A percentile compares a stretch with the other conserved stretches of the same genome.
These are phyloP conservation scores for Pyricularia sp. DNA, from an alignment of 2,329 filamentous ascomycete species.

Conservation along the genomic window DNA sequence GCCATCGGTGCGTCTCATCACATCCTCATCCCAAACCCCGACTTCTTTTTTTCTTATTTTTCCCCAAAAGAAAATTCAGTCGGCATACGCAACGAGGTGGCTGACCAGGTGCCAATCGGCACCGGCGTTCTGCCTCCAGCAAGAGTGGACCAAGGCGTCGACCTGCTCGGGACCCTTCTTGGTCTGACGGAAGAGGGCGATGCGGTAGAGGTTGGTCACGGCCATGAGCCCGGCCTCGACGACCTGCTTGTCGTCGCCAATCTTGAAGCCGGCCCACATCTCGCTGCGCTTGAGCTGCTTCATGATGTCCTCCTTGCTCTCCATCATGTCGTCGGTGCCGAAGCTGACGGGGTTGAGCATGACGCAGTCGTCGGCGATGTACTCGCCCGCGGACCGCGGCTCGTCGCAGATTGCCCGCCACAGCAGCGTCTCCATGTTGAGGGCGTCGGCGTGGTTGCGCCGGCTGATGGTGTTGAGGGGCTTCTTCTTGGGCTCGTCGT, in stretches of 20 bases:
- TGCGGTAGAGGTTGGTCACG: conserved; percentile 20
- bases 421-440: conserved; percentile 23
- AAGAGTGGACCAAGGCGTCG: conserved; percentile 15
- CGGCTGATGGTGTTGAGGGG: conserved; percentile 24
- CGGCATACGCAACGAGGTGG: conserved; percentile 4
- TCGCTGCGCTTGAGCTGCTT: conserved; percentile 16
- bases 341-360: conserved; percentile 22
- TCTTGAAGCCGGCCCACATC: conserved; percentile 17
- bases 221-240: conserved; percentile 26
- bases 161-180: conserved; percentile 15
- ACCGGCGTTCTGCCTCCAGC: conserved; percentile 21
- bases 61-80: not conserved
- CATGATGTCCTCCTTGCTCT: conserved; percentile 17
- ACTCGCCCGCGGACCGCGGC: conserved; percentile 20
- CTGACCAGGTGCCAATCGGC: conserved; percentile 17
- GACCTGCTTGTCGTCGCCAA: conserved; percentile 20
- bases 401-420: conserved; percentile 25
- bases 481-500: conserved; percentile 13
- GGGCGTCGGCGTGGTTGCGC: conserved; percentile 23
- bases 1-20: not conserved
- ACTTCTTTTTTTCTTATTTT: too few species aligned
- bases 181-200: conserved; percentile 15
- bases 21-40: not conserved
- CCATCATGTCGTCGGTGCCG: conserved; percentile 12
- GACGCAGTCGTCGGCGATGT: conserved; percentile 24